Conservation (phyloP, 495 filamentous ascomycete species). For the Hypoxylon intermedium region DNA sequence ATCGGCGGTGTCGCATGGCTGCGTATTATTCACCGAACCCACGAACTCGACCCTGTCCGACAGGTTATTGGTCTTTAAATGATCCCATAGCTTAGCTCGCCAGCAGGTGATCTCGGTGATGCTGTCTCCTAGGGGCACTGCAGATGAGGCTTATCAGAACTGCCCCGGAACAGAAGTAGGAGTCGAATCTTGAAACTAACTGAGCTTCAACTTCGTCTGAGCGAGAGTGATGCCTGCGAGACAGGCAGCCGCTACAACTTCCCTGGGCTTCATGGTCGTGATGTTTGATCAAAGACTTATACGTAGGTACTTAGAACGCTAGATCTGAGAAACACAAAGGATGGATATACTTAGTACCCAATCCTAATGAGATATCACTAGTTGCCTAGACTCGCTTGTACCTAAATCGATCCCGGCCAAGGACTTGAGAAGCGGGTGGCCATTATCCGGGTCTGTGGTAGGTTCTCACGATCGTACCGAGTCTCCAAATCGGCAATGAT, state of each 20-base stretch:
- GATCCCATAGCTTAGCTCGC: conserved; percentile 49
- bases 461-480: background rate
- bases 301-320: no score
- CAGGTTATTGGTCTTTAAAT: conserved; percentile 40
- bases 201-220: conserved; percentile 25
- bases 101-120: conserved; percentile 55
- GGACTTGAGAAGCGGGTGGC: background rate
- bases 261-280: conserved; percentile 17
- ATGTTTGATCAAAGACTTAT: background rate
- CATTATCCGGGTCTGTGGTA: background rate
- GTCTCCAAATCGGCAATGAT: conserved; percentile 22
- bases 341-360: no score
- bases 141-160: background rate
- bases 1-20: conserved; percentile 42
- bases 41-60: conserved; percentile 48
- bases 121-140: conserved; percentile 52
- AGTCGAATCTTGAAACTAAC: conserved; percentile 6
- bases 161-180: background rate
- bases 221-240: background rate
- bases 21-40: conserved; percentile 49
- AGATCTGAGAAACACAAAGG: no score
- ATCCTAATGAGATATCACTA: no score
- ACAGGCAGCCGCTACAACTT: conserved; percentile 2
- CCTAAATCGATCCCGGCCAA: background rate
- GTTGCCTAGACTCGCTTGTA: no score